Percentiles rank a stretch among this genome's conserved stretches.
Evolutionary conservation across 169 alveolate species (phyloP).

Genomic region (Babesia bovis): DNA sequence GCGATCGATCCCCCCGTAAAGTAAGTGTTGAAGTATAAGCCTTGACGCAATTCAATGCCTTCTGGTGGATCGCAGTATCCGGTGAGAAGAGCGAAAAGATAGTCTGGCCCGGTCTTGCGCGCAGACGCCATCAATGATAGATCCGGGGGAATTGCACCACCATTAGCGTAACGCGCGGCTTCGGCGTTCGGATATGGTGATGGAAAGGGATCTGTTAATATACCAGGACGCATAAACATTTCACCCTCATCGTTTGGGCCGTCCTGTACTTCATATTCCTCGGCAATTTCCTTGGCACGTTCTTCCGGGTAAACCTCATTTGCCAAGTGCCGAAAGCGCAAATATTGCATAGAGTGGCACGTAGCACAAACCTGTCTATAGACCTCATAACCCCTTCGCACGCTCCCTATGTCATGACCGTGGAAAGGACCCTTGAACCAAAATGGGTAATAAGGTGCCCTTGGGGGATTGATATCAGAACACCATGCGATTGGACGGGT

Average conservation of each 20-base stretch:
- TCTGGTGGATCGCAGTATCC: constrained; percentile 95
- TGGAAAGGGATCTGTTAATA: constrained; percentile 83
- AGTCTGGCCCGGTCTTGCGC: constrained; percentile 91
- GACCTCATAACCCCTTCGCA: constrained; percentile 85
- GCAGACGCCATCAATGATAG: constrained; percentile 90
- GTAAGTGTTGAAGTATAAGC: constrained; percentile 92
- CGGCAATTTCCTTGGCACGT: constrained; percentile 85
- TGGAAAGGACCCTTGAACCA: constrained; percentile 86
- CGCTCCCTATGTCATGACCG: constrained; percentile 85
- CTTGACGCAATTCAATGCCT: constrained; percentile 94
- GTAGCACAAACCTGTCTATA: constrained; percentile 87
- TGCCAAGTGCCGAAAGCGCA: constrained; percentile 83
- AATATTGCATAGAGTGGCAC: constrained; percentile 84
- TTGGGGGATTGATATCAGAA: constrained; percentile 82
- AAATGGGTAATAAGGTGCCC: constrained; percentile 84
- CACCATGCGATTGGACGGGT: constrained; percentile 88
- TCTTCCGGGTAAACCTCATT: constrained; percentile 85
- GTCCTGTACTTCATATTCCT: constrained; percentile 83
- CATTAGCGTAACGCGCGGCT: constrained; percentile 94
- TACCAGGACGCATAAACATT: constrained; percentile 86
- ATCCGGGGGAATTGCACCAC: constrained; percentile 96
- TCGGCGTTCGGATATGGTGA: constrained; percentile 86
- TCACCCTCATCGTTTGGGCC: constrained; percentile 87
- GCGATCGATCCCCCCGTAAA: constrained; percentile 96
- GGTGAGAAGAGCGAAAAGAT: constrained; percentile 89